Evolutionary conservation across 352 stramenopile species (phyloP), one percentile per base, ranked within the genome.

Genomic region (Phytophthora sp.): DNA sequence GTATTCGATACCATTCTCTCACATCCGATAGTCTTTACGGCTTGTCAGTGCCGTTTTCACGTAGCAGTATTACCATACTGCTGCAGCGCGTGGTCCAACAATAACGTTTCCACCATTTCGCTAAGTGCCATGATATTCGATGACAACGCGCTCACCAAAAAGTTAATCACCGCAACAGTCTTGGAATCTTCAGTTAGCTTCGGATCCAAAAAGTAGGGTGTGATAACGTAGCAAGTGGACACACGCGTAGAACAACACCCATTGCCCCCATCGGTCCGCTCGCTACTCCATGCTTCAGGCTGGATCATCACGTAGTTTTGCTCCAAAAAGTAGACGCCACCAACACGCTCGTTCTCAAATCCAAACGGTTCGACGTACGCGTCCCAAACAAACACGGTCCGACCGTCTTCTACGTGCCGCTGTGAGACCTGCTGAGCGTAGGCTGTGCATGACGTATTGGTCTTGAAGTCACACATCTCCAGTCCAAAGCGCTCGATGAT

Each of bases 231-330:
- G 54, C 72, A 83, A 50, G 70, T 83, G 20, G 83, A 76, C 23
- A 90, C 52, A 15, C 84, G 69, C 30, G 76, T 72, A 39, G 49
- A 77, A 12, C 21, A 54, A 31, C 53, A 26, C 63, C 60, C 71
- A 20, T 43, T 43, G 18, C 1, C 12, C 2, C 31, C 54, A 15
- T 37, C 21, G 27, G 9, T 6, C 62, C 27, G n/a, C 50, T 54
- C 15, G 32, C 43, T 31, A 46, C 32, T 50, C 45, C 69, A 45
- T 43, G 64, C n/a, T 63, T 58, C 60, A 28, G 59, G 74, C 38
- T 79, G 61, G 18, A 88, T 55, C 43, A 91, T 53, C 43, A 91
- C 76, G 58, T 87, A 88, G n/a, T 74, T 77, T 17, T 83, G 72
- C 52, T 91, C 77, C 5, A 71, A 48, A 39, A 88, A 87, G 39